Base-by-base conservation (phyloP, 2,329 filamentous ascomycete genomes). In the Sporothrix brunneoviolacea region DNA sequence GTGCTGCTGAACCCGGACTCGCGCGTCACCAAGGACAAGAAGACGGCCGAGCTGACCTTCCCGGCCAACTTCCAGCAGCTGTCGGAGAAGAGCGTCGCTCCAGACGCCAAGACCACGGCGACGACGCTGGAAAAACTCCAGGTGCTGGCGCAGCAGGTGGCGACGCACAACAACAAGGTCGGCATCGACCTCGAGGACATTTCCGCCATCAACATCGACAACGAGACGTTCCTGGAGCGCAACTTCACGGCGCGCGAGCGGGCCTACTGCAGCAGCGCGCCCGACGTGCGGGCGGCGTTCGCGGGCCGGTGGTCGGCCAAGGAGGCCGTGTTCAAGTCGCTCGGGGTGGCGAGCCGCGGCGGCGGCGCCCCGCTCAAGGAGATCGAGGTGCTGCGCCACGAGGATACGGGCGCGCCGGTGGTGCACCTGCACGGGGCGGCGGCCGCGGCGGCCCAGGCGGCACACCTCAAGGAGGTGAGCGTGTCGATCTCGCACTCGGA, bases 401-500 rank as follows among this genome's bases (percentile, higher is more conserved):
- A n/a, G n/a, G n/a, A 86, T 58, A 85, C 80, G 40, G 93, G 93
- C 52, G 90, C 85, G 33, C 93, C 93, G 9, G 75, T 80, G 58
- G 93, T 97, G 56, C 79, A 80, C 67, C 82, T 98, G 41, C 85
- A 91, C 59, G 93, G 91, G 59, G 82, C 87, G 55, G 93, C 93
- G 48, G 82, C 89, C 55, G 71, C 80, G 47, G 89, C 88, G 48
- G 93, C 93, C n/a, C 83, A 86, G 66, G 78, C 88, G 67, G 89
- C 86, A 22, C 89, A 91, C 55, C 83, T 97, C 38, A 95, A 91
- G 75, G 82, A 83, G 50, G 84, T 97, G 57, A 91, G 79, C 58
- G 86, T 98, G 59, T 95, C 90, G 64, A 96, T 98, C 64, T 96
- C 91, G 61, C 94, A 98, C 71, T 93, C 87, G 35, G 91, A 97